These are phyloP conservation scores for Talaromyces proteolyticus DNA, from an alignment of 495 filamentous ascomycete species.

Conservation along the genomic window DNA sequence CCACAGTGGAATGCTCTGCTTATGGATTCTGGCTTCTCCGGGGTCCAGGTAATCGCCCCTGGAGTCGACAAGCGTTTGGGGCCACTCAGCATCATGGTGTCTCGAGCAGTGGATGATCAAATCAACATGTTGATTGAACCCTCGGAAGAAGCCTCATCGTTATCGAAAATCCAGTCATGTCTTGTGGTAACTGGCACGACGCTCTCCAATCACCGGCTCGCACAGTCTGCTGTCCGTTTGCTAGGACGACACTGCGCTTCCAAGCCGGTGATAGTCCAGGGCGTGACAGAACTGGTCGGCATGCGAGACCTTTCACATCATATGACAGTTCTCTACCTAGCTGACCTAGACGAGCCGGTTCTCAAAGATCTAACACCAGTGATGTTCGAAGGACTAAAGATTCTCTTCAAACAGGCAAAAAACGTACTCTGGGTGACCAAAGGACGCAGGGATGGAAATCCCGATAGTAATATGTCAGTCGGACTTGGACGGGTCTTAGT, in stretches of 20 bases:
- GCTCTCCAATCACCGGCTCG: not conserved
- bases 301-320: not conserved
- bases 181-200: not conserved
- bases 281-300: not conserved
- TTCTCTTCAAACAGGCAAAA: slow-evolving; percentile 18
- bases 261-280: too few species aligned
- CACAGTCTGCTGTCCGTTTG: not conserved
- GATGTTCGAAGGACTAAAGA: slow-evolving; percentile 8
- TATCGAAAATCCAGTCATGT: not conserved
- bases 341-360: slow-evolving; percentile 36
- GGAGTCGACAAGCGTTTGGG: slow-evolving; percentile 5
- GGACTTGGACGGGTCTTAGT: slow-evolving; percentile 22
- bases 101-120: slow-evolving; percentile 40
- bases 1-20: slow-evolving; percentile 34
- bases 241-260: not conserved
- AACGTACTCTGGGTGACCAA: slow-evolving; percentile 32
- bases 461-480: slow-evolving; percentile 24
- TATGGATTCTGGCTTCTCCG: slow-evolving; percentile 37
- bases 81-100: slow-evolving; percentile 14
- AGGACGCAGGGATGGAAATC: slow-evolving; percentile 15
- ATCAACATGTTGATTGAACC: slow-evolving; percentile 10
- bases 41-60: slow-evolving; percentile 32
- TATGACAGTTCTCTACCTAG: slow-evolving; percentile 23
- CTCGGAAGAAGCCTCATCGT: not conserved
- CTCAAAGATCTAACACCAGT: slow-evolving; percentile 28